phyloP scores from a whole-genome alignment of 2,329 filamentous ascomycete species.

The Tolypocladium sp. region DNA sequence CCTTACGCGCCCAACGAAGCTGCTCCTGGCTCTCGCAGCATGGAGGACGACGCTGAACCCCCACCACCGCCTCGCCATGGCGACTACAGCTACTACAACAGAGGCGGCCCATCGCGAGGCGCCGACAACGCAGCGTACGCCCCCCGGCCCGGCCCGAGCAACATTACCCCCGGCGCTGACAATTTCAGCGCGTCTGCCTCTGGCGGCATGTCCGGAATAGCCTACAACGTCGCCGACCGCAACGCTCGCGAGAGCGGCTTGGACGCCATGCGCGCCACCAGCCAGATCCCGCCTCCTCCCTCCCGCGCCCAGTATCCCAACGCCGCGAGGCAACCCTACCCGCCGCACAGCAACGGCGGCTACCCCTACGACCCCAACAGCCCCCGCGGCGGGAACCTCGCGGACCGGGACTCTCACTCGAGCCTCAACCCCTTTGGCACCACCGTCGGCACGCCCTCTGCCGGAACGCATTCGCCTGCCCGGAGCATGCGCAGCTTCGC shows the following conservation, averaged over 20 bases:
- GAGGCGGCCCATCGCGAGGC: constrained; percentile 5
- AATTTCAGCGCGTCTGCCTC: constrained; percentile 55
- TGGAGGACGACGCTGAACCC: background rate
- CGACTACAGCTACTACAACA: constrained; percentile 13
- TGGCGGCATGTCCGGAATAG: constrained; percentile 60
- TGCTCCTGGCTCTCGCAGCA: background rate
- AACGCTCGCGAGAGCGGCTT: constrained; percentile 57
- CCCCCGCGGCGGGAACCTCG: constrained; percentile 1
- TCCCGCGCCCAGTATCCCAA: constrained; percentile 20
- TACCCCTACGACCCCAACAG: constrained; percentile 3
- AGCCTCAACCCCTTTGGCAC: constrained; percentile 29
- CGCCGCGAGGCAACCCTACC: constrained; percentile 9
- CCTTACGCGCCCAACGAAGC: background rate
- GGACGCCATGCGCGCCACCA: constrained; percentile 43
- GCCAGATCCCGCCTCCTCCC: constrained; percentile 27
- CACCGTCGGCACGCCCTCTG: constrained; percentile 23
- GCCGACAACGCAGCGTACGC: constrained; percentile 16
- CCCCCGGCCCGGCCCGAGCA: constrained; percentile 15
- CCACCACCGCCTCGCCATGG: constrained; percentile 11
- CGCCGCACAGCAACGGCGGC: constrained; percentile 9
- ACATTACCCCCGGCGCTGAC: constrained; percentile 54
- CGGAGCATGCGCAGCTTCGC: constrained; percentile 39
- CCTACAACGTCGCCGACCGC: constrained; percentile 54
- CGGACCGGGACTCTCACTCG: constrained; percentile 31
- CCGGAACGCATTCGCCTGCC: constrained; percentile 30